Evolutionary conservation across 2,329 filamentous ascomycete genomes (phyloP), one percentile per base, ranked within the genome.

Genomic region (Xylaria sp.): DNA sequence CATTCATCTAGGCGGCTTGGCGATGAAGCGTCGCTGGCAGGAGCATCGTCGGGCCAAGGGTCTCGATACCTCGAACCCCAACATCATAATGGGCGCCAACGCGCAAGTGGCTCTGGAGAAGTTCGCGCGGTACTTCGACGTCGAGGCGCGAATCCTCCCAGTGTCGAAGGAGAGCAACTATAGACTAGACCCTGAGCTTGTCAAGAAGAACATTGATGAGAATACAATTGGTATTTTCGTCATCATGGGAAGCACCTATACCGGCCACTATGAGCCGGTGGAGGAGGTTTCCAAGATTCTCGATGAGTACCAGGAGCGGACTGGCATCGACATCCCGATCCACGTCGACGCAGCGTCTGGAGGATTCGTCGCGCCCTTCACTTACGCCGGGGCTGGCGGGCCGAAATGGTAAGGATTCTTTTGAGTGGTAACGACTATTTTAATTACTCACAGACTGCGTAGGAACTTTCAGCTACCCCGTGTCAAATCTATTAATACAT

Each of bases 221-320:
- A 93, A 93, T 72, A 93, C 91, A 0, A 92, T 93, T 72, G 91
- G 91, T n/a, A 82, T 93, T 0, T 93, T 92, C 74, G 88, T 91
- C 0, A 93, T 93, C 61, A 75, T 93, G 4, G 90, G 91, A 2
- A 89, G 85, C 59, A 93, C 91, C 0, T 93, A 93, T 72, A 93
- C 91, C 0, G 90, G 91, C 0, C 89, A 93, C 75, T 93, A 90
- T 70, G 90, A 93, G 78, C 89, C 90, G 0, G 90, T 93, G 0
- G 87, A 92, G 76, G 87, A 89, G 73, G 86, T 93, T 21, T 88
- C 86, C 21, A 84, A 88, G 19, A 85, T 92, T 12, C 81, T 93
- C 1, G 89, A 92, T 69, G 82, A 87, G 51, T 90, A 85, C 58
- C 83, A 92, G 77, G 81, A 85, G 63, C 81, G 88, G 75, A 90